Evolutionary conservation across 768 basidiomycete genomes (phyloP).

Genomic region (Hericium rajendrae): DNA sequence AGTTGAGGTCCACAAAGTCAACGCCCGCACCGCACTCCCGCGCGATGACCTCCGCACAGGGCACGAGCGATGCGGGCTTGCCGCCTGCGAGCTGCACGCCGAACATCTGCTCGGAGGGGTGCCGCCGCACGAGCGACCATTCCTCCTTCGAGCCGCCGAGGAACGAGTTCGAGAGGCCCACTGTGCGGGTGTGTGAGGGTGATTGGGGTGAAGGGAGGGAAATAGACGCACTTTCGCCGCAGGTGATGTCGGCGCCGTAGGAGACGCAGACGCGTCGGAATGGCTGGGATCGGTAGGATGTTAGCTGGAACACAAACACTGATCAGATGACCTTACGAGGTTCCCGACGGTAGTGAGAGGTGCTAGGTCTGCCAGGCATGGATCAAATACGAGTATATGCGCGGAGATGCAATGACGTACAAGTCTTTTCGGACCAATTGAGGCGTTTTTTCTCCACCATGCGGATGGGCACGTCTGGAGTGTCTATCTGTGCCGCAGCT

Average conservation of each 20-base stretch:
- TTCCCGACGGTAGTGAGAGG: conserved; percentile 96
- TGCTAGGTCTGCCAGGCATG: conserved; percentile 38
- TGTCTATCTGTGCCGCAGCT: conserved; percentile 32
- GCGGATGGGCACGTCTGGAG: conserved; percentile 60
- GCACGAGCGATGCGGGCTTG: conserved; percentile 67
- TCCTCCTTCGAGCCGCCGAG: conserved; percentile 84
- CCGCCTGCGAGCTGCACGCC: conserved; percentile 91
- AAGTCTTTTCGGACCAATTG: conserved; percentile 81
- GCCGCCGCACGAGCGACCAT: conserved; percentile 87
- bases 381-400: conserved; percentile 25
- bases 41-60: conserved; percentile 74
- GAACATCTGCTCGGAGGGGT: conserved; percentile 79
- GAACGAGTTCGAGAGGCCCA: conserved; percentile 92
- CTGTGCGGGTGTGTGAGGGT: conserved; percentile 24
- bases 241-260: conserved; percentile 90
- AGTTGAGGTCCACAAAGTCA: conserved; percentile 93
- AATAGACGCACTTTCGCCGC: conserved; percentile 70
- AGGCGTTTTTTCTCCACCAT: conserved; percentile 81
- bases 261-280: conserved; percentile 84
- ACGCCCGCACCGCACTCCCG: conserved; percentile 55
- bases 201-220: neutral
- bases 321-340: conserved; percentile 41
- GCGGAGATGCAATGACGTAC: conserved; percentile 29
- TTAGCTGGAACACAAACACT: neutral
- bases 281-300: conserved; percentile 42